These are phyloP conservation scores for Pythium monospermum DNA, from an alignment of 352 stramenopile species.

Conservation along the genomic window DNA sequence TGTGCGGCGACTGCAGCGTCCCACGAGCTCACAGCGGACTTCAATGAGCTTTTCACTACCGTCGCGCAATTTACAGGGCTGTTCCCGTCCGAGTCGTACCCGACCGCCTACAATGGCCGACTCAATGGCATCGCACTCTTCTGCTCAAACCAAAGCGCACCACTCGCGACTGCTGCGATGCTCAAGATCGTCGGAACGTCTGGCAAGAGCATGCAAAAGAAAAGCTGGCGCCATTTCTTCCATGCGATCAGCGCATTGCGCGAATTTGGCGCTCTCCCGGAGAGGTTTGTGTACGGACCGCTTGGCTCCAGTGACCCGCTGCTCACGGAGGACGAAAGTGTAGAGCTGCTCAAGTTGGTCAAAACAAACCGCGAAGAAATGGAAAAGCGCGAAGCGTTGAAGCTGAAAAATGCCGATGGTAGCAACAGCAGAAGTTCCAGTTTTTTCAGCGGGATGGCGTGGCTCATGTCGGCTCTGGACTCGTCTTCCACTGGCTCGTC, in stretches of 20 bases:
- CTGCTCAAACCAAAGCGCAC: conserved; percentile 64
- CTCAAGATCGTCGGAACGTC: conserved; percentile 65
- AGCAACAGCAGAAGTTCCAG: conserved; percentile 20
- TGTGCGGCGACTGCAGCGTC: conserved; percentile 54
- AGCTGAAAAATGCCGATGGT: conserved; percentile 25
- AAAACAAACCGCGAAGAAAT: conserved; percentile 54
- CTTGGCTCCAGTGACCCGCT: conserved; percentile 7
- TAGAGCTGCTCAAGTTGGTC: conserved; percentile 54
- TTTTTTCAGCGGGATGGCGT: conserved; percentile 74
- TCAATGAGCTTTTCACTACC: conserved; percentile 56
- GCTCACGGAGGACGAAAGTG: conserved; percentile 41
- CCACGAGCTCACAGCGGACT: conserved; percentile 43
- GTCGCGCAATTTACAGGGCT: conserved; percentile 66
- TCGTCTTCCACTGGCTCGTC: conserved; percentile 22
- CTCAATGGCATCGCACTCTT: conserved; percentile 55
- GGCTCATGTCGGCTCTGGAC: conserved; percentile 67
- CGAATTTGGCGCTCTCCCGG: conserved; percentile 58
- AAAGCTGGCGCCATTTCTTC: conserved; percentile 66
- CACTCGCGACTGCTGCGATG: conserved; percentile 59
- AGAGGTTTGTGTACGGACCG: conserved; percentile 33
- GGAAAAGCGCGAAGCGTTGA: conserved; percentile 39
- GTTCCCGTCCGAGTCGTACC: conserved; percentile 53
- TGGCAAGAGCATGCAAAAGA: conserved; percentile 39
- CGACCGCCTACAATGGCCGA: conserved; percentile 48
- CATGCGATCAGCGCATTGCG: conserved; percentile 48